Evolutionary conservation across 306 rosid species (phyloP).

Genomic region (Arachis hypogaea): DNA sequence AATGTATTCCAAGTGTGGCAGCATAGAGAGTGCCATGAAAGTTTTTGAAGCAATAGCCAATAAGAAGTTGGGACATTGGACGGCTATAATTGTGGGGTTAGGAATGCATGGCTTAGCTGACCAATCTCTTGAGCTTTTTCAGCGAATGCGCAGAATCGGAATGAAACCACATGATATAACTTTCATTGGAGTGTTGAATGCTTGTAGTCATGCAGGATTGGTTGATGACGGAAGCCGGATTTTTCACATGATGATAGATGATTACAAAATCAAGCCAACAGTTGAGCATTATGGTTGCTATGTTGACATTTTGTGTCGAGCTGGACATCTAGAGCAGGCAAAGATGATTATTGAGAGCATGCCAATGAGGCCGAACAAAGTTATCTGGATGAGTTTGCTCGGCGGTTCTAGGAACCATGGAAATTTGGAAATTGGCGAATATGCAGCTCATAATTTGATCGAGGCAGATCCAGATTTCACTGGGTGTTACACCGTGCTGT

Average conservation of each 20-base stretch:
- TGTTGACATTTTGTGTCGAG: conserved; percentile 61
- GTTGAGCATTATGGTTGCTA: conserved; percentile 69
- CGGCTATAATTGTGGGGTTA: conserved; percentile 56
- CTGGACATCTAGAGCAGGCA: conserved; percentile 65
- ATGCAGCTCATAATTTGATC: conserved; percentile 55
- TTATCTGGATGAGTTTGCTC: conserved; percentile 67
- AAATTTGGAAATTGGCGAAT: conserved; percentile 51
- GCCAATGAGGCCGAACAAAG: conserved; percentile 62
- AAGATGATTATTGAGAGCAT: conserved; percentile 52
- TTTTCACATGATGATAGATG: conserved; percentile 55
- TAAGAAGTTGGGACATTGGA: conserved; percentile 69
- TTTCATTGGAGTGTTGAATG: conserved; percentile 64
- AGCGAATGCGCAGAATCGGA: conserved; percentile 50
- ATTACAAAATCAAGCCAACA: conserved; percentile 57
- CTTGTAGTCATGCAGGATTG: conserved; percentile 67
- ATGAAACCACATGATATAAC: conserved; percentile 59
- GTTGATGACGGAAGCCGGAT: conserved; percentile 49
- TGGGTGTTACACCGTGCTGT: conserved; percentile 57
- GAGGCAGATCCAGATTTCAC: conserved; percentile 50
- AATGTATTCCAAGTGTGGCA: conserved; percentile 67
- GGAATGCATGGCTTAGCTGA: conserved; percentile 69
- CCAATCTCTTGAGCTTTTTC: conserved; percentile 53
- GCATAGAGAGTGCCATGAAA: conserved; percentile 51
- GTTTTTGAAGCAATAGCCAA: conserved; percentile 42
- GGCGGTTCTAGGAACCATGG: conserved; percentile 57